Conservation (phyloP, 805 yeast genomes). For the Yarrowia osloensis region DNA sequence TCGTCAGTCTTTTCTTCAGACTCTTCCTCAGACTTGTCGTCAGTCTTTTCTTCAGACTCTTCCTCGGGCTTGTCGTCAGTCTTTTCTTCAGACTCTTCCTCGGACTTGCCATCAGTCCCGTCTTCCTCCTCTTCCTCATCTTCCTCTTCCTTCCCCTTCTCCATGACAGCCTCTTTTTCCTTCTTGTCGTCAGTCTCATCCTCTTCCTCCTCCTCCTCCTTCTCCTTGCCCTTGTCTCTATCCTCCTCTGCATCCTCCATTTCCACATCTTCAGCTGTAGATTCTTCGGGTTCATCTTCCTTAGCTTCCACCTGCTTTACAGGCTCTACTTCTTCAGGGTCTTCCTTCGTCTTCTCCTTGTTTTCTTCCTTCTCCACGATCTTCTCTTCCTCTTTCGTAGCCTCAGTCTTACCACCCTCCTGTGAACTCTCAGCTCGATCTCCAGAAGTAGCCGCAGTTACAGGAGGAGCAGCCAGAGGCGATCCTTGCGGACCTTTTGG, state of each 20-base stretch:
- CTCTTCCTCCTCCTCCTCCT: constrained; percentile 33
- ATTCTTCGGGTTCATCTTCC: neutral
- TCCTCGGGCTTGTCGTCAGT: neutral
- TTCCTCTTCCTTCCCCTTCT: constrained; percentile 23
- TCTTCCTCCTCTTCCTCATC: neutral
- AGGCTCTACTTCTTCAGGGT: no score
- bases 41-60: neutral
- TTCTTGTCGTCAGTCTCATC: neutral
- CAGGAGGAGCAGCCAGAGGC: neutral
- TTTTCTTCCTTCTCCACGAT: no score
- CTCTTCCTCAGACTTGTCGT: neutral
- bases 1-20: neutral
- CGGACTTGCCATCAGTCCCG: neutral
- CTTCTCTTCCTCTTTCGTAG: no score
- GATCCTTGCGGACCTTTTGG: neutral
- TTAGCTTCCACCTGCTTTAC: no score
- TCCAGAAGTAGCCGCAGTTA: neutral
- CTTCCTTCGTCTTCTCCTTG: no score
- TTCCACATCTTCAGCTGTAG: neutral
- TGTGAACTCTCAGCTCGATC: neutral
- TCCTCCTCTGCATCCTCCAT: neutral
- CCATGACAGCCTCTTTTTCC: neutral
- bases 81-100: neutral
- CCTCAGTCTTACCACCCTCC: no score
- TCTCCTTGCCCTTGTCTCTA: constrained; percentile 42